phyloP scores from a whole-genome alignment of 768 basidiomycete genomes.

The Fistulinella prunicolor region DNA sequence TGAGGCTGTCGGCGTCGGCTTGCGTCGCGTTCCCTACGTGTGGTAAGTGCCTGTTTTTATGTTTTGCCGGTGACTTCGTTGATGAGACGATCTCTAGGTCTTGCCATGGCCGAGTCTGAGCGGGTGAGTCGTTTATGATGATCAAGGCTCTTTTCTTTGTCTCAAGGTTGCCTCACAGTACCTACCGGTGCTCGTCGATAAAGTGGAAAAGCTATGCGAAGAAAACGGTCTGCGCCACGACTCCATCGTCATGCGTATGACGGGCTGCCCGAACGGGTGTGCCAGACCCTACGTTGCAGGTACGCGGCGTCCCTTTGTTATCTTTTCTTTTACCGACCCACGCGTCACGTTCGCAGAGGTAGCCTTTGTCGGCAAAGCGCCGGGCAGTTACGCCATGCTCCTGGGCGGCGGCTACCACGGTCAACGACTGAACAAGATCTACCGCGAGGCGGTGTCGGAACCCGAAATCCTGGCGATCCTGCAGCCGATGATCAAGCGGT shows the following conservation, averaged over 20 bases:
- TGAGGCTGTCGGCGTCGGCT: slow-evolving; percentile 96
- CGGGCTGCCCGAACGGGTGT: too few species aligned
- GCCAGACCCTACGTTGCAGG: slow-evolving; percentile 91
- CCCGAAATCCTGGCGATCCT: slow-evolving; percentile 90
- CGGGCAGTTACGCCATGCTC: too few species aligned
- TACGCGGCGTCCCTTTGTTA: slow-evolving; percentile 37
- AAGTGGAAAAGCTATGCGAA: slow-evolving; percentile 93
- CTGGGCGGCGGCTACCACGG: slow-evolving; percentile 96
- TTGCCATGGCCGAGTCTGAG: slow-evolving; percentile 80
- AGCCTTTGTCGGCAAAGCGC: slow-evolving; percentile 95
- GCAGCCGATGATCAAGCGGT: slow-evolving; percentile 89
- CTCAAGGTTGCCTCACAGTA: too few species aligned
- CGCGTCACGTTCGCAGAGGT: slow-evolving; percentile 78
- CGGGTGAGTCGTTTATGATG: slow-evolving; percentile 40
- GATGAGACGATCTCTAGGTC: too few species aligned
- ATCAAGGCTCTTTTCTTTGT: too few species aligned
- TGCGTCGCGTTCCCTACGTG: slow-evolving; percentile 99
- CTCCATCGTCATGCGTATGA: slow-evolving; percentile 98
- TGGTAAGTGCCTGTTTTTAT: slow-evolving; percentile 36
- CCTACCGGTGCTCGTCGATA: slow-evolving; percentile 87
- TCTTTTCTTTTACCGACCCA: neutral
- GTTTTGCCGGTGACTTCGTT: too few species aligned
- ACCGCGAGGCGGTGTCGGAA: slow-evolving; percentile 88
- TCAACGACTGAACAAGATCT: slow-evolving; percentile 94
- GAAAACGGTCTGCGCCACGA: slow-evolving; percentile 92